Conservation (phyloP, 73 alveolate species). For the Paramecium caudatum region DNA sequence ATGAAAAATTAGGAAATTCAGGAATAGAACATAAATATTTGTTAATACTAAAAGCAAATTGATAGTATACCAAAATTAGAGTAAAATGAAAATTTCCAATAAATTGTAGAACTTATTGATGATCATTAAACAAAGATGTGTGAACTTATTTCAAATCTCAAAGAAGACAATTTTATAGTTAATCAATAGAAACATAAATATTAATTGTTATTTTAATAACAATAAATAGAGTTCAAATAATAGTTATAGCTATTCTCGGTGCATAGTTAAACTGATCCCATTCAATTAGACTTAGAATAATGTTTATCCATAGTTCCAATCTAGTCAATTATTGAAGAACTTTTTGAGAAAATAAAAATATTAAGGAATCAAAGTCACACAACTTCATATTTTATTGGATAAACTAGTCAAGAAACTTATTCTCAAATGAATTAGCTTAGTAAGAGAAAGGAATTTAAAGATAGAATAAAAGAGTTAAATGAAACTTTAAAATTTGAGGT, state of each 20-base stretch:
- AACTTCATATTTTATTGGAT: no score
- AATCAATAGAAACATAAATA: constrained; percentile 2
- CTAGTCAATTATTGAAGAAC: neutral
- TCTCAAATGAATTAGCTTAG: neutral
- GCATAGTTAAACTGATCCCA: neutral
- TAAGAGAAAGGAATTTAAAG: neutral
- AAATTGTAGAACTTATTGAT: neutral
- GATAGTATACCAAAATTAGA: no score
- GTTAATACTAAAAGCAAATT: no score
- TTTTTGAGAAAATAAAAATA: neutral
- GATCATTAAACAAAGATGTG: neutral
- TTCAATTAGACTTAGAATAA: neutral
- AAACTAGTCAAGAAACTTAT: no score
- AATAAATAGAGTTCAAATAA: no score
- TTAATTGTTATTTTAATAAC: neutral
- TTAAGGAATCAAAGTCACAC: no score
- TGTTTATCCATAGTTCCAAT: neutral
- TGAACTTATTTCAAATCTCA: neutral
- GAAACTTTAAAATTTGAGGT: constrained; percentile 16
- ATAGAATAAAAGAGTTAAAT: neutral
- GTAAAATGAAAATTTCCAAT: no score
- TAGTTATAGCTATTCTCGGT: neutral
- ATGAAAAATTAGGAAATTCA: neutral
- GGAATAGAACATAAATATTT: no score
- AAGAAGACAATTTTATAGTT: neutral